phyloP scores from a whole-genome alignment of 768 basidiomycete species.

The Guyanaporus albipodus region DNA sequence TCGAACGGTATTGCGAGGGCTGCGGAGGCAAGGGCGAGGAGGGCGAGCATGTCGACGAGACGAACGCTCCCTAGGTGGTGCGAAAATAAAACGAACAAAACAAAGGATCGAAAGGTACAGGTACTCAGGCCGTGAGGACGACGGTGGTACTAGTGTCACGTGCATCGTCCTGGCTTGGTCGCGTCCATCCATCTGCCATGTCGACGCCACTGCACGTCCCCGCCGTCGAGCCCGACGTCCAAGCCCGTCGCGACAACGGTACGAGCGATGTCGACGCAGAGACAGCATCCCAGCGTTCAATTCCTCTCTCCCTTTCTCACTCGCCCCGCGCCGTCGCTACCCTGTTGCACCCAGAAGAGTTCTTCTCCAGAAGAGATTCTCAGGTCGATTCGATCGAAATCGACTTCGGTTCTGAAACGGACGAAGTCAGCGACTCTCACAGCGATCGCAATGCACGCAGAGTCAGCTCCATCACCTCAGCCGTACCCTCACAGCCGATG shows the following conservation, averaged over 20 bases:
- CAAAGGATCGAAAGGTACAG: no score
- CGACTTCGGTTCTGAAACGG: slow-evolving; percentile 50
- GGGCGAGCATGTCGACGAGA: slow-evolving; percentile 1
- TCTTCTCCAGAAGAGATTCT: slow-evolving; percentile 40
- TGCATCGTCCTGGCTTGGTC: no score
- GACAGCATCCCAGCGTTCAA: slow-evolving; percentile 75
- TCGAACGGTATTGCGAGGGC: slow-evolving; percentile 16
- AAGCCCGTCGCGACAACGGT: slow-evolving; percentile 17
- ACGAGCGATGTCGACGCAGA: slow-evolving; percentile 63
- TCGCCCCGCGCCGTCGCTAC: slow-evolving; percentile 42
- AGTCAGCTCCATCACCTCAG: slow-evolving; percentile 52
- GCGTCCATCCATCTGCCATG: slow-evolving; percentile 11
- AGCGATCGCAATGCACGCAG: slow-evolving; percentile 29
- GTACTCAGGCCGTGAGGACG: no score
- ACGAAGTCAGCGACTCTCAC: slow-evolving; percentile 50
- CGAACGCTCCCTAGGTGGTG: no score
- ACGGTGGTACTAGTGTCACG: no score
- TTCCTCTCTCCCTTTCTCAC: slow-evolving; percentile 59
- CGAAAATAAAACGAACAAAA: no score
- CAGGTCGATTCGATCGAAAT: slow-evolving; percentile 48
- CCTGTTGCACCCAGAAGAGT: slow-evolving; percentile 22
- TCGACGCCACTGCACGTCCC: slow-evolving; percentile 5
- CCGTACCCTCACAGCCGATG: slow-evolving; percentile 39
- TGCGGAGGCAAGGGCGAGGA: slow-evolving; percentile 12
- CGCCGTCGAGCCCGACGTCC: slow-evolving; percentile 3